Evolutionary conservation across 352 stramenopile genomes (phyloP), one percentile per base, ranked within the genome.

Genomic region (Globisporangium lucens): DNA sequence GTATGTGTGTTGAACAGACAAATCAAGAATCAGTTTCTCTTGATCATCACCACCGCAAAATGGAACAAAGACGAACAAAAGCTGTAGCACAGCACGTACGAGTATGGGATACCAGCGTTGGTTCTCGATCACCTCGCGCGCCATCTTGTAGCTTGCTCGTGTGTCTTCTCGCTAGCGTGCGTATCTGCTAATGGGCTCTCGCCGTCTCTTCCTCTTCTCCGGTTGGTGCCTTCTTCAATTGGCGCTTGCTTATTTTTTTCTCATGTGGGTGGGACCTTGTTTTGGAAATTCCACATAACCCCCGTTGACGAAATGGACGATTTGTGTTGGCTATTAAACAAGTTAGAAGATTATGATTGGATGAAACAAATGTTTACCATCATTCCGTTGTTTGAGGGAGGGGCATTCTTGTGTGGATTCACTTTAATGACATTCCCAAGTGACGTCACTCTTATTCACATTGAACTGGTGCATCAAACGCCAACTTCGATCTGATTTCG

Each of bases 91-190:
- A 3, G 0, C 29, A 68, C 78, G 66, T 77, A 95, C 87, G 58
- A 90, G 67, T 8, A 95, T 78, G 17, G 87, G 73, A 55, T 90
- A 94, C 87, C 87, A 95, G 30, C 87, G 84, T 72, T 95, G 87
- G 71, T 95, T 95, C 76, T 95, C 87, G 66, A 95, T 88, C 68
- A 95, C 77, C 69, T 95, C 87, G 20, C 73, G 60, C 57, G 71
- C 70, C 80, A 83, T 83, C 24, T 24, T 24, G 24, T 24, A 24
- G 24, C 24, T 24, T 24, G 24, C 24, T 24, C 24, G 24, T 24
- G 24, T 24, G 24, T 24, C 24, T 24, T 24, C 24, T 24, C 24
- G 24, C 24, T 24, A 24, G 24, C 24, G 24, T 24, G 24, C 24
- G 24, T 24, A 24, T 24, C 24, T 24, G 24, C 24, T 24, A 24